These are phyloP conservation scores for barrel medic (Medicago truncatula) DNA, from an alignment of 306 rosid species.

Conservation along the genomic window DNA sequence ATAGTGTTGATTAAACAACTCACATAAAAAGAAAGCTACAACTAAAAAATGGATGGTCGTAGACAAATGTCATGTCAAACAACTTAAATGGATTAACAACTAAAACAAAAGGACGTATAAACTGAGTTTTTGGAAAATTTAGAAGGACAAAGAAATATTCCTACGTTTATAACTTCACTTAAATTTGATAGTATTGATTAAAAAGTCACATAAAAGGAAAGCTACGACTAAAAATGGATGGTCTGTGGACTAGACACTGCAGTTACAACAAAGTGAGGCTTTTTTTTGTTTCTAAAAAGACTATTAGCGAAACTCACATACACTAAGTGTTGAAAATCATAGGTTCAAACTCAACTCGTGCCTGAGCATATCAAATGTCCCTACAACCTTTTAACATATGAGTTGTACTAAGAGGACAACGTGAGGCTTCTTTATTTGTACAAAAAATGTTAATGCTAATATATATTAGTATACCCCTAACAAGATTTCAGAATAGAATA, in stretches of 20 bases:
- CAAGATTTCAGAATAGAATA: conserved; percentile 14
- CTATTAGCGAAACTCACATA: too few relatives aligned
- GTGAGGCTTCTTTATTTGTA: background rate
- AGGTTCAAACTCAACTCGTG: too few relatives aligned
- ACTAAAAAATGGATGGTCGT: conserved; percentile 14
- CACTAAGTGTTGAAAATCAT: too few relatives aligned
- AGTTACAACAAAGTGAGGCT: background rate
- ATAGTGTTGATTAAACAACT: background rate
- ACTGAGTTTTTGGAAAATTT: background rate
- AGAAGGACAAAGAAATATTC: too few relatives aligned
- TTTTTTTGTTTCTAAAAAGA: too few relatives aligned
- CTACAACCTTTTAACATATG: too few relatives aligned
- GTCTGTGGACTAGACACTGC: background rate
- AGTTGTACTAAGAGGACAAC: background rate
- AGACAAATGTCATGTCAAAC: background rate
- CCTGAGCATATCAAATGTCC: too few relatives aligned
- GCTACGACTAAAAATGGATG: conserved; percentile 14
- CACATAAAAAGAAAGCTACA: background rate
- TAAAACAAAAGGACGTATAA: too few relatives aligned
- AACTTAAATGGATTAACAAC: too few relatives aligned
- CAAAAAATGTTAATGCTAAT: background rate
- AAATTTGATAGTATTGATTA: background rate
- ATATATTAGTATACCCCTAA: background rate
- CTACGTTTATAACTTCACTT: too few relatives aligned
- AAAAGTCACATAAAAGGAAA: background rate